Evolutionary conservation across 768 basidiomycete species (phyloP).

Genomic region (Tulasnella calospora): DNA sequence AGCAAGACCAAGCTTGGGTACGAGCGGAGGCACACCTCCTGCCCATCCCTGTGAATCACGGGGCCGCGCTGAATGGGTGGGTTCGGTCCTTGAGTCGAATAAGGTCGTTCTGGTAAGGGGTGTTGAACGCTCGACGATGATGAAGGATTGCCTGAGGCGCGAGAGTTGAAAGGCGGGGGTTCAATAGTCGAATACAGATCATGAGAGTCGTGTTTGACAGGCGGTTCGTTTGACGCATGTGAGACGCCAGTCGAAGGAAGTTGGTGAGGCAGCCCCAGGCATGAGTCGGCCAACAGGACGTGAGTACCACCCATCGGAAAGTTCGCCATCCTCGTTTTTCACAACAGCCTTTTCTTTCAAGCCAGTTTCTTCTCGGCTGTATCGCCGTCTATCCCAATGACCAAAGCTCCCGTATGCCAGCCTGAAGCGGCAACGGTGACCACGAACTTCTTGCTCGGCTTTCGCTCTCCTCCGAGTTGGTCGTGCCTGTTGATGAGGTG

Average conservation of each 20-base stretch:
- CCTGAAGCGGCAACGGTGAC: conserved; percentile 77
- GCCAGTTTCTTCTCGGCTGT: background rate
- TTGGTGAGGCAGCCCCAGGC: background rate
- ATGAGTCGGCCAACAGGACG: background rate
- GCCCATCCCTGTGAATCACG: background rate
- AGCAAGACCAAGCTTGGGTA: too few relatives aligned
- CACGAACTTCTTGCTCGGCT: conserved; percentile 59
- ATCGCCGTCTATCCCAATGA: conserved; percentile 62
- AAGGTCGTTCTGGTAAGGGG: background rate
- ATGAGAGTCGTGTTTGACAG: background rate
- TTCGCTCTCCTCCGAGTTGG: conserved; percentile 45
- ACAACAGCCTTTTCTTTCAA: background rate
- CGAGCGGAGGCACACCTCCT: too few relatives aligned
- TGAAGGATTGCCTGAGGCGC: background rate
- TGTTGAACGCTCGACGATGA: background rate
- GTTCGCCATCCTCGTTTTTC: background rate
- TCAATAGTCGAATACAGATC: background rate
- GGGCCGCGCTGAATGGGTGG: background rate
- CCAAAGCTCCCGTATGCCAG: conserved; percentile 89
- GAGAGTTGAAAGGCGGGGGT: conserved; percentile 9
- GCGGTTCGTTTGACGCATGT: background rate
- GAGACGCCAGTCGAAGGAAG: background rate
- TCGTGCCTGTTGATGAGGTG: conserved; percentile 32
- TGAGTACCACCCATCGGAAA: background rate
- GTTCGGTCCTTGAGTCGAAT: background rate